Conservation (phyloP, 495 filamentous ascomycete species). For the Xylaria scruposa region DNA sequence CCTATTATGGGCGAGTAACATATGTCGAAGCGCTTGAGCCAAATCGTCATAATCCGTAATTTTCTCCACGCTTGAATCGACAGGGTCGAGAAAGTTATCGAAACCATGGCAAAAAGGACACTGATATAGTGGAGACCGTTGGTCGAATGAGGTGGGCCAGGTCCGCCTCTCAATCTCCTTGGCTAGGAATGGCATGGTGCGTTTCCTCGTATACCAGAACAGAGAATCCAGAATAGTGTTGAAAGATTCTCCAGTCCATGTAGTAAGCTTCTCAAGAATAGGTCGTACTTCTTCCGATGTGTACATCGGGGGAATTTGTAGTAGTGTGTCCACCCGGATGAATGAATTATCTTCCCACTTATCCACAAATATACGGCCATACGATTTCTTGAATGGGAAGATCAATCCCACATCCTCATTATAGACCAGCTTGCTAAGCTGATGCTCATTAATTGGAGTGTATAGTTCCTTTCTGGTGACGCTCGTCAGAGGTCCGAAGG, state of each 20-base stretch:
- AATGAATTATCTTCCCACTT: neutral
- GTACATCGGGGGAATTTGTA: constrained; percentile 9
- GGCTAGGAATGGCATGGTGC: neutral
- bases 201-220: constrained; percentile 22
- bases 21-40: constrained; percentile 4
- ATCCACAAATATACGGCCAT: constrained; percentile 7
- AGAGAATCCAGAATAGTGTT: constrained; percentile 4
- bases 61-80: neutral
- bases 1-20: neutral
- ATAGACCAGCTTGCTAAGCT: constrained; percentile 10
- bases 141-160: neutral
- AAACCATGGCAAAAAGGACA: constrained; percentile 21
- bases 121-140: constrained; percentile 8
- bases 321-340: neutral
- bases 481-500: constrained; percentile 14
- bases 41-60: neutral
- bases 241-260: constrained; percentile 5
- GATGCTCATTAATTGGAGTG: neutral
- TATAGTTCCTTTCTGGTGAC: neutral
- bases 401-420: neutral
- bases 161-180: neutral
- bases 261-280: neutral
- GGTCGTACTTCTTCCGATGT: neutral
- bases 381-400: constrained; percentile 18
- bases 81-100: neutral